Evolutionary conservation across 257 asterid species (phyloP).

Genomic region (Solanum sparsipilum): DNA sequence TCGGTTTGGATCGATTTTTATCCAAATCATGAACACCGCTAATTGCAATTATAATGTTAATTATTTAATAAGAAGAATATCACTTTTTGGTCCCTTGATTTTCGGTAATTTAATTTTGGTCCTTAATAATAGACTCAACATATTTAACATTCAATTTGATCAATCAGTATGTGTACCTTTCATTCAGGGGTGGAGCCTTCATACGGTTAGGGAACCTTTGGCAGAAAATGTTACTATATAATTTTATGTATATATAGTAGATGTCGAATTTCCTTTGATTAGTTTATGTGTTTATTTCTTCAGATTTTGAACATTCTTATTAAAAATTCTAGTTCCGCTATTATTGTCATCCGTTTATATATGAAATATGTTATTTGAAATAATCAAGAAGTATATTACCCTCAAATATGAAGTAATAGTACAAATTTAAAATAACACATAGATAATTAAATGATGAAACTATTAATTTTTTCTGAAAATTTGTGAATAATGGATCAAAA

Average conservation of each 20-base stretch:
- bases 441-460: not conserved
- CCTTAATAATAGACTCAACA: not conserved
- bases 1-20: too few species aligned
- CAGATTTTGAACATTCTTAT: too few species aligned
- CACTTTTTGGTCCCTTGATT: not conserved
- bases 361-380: not conserved
- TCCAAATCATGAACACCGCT: too few species aligned
- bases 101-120: not conserved
- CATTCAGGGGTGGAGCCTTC: not conserved
- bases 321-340: too few species aligned
- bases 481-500: not conserved
- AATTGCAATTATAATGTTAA: not conserved
- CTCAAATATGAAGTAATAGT: not conserved
- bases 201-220: too few species aligned
- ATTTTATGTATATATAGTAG: too few species aligned
- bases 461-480: not conserved
- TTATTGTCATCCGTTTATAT: not conserved
- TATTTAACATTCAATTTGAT: not conserved
- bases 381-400: not conserved
- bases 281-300: too few species aligned
- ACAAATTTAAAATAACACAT: not conserved
- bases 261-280: fast-evolving
- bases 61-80: not conserved
- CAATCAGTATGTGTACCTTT: not conserved
- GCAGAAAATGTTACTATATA: too few species aligned